These are phyloP conservation scores for Entomortierella lignicola DNA, from an alignment of 192 early-diverging fungal genomes.

Conservation along the genomic window DNA sequence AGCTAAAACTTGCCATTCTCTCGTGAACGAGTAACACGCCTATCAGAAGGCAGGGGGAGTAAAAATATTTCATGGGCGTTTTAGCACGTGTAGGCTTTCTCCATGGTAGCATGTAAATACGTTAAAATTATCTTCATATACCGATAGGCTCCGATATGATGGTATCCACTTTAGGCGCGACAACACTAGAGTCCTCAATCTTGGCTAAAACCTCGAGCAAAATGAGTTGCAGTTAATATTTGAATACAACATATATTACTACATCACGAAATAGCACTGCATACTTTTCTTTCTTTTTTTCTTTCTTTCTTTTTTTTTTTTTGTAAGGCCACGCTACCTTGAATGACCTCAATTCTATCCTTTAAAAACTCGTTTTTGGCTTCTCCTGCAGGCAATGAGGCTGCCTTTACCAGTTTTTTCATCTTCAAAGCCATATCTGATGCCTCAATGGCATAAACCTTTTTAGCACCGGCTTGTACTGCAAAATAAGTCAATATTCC, in stretches of 20 bases:
- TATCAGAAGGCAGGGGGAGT: not conserved
- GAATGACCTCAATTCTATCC: slow-evolving; percentile 83
- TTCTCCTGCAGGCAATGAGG: slow-evolving; percentile 64
- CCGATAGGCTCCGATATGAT: slow-evolving; percentile 97
- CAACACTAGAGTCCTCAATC: slow-evolving; percentile 83
- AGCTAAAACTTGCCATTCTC: slow-evolving; percentile 82
- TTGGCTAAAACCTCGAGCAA: slow-evolving; percentile 66
- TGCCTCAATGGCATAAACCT: slow-evolving; percentile 97
- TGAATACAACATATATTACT: too few relatives aligned
- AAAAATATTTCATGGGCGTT: not conserved
- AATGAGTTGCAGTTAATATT: too few relatives aligned
- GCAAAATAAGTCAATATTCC: slow-evolving; percentile 98
- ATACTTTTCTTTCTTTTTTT: too few relatives aligned
- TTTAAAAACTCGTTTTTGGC: slow-evolving; percentile 80
- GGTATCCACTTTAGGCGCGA: slow-evolving; percentile 88
- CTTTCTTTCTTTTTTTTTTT: too few relatives aligned
- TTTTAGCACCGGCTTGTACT: slow-evolving; percentile 90
- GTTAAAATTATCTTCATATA: not conserved
- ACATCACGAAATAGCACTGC: not conserved
- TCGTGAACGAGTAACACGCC: slow-evolving; percentile 96
- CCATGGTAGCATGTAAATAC: not conserved
- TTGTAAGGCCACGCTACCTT: slow-evolving; percentile 61
- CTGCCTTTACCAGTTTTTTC: slow-evolving; percentile 76
- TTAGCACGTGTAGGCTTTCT: not conserved
- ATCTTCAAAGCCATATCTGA: slow-evolving; percentile 96